Conservation (phyloP, 805 yeast genomes). For the Sungouiozyma ichnusensis region DNA sequence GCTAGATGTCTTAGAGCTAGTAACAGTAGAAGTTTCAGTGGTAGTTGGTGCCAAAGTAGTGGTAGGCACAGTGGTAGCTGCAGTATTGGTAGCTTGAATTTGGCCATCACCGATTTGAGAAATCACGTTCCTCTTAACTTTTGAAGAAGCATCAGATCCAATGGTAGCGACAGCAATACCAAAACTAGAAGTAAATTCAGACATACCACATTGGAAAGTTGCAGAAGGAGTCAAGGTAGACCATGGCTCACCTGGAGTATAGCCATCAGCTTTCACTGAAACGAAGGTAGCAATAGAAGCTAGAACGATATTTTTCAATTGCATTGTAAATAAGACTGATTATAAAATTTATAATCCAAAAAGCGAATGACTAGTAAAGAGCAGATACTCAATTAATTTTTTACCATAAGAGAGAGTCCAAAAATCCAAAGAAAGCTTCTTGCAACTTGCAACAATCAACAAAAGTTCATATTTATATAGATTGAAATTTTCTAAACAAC, state of each 20-base stretch:
- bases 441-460: too few relatives aligned
- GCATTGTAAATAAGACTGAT: constrained; percentile 14
- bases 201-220: constrained; percentile 42
- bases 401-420: neutral
- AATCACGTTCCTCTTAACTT: constrained; percentile 34
- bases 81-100: constrained; percentile 25
- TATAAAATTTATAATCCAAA: constrained; percentile 1
- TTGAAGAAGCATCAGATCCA: constrained; percentile 9
- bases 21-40: constrained; percentile 22
- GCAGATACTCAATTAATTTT: neutral
- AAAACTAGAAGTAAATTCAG: constrained; percentile 46
- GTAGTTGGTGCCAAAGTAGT: constrained; percentile 13
- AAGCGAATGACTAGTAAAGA: neutral
- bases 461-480: too few relatives aligned
- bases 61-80: constrained; percentile 27
- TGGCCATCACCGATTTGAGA: constrained; percentile 57
- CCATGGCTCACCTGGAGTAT: constrained; percentile 34
- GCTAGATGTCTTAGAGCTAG: constrained; percentile 16
- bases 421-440: too few relatives aligned
- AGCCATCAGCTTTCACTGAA: constrained; percentile 9
- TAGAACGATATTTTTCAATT: constrained; percentile 14
- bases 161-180: constrained; percentile 53
- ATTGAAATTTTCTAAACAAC: too few relatives aligned
- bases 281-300: constrained; percentile 15
- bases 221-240: constrained; percentile 59